Base-by-base conservation (phyloP, 139 green algal species). In the Edaphochlamys debaryana region DNA sequence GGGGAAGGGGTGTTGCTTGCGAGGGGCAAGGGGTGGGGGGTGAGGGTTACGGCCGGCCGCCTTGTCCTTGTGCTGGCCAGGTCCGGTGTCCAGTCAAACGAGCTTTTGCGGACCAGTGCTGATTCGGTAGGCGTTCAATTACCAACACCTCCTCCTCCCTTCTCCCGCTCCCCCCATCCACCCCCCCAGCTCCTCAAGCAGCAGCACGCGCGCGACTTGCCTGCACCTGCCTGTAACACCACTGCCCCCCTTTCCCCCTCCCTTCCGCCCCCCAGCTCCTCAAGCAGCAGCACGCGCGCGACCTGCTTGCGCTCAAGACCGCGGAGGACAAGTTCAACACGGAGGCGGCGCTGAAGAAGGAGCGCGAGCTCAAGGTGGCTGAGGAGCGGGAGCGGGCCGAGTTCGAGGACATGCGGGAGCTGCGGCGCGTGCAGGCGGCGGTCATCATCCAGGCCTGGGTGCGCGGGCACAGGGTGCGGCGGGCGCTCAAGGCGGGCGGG, bases 391-490 rank as follows among this genome's bases (percentile, higher is more conserved):
- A 82, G 74, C 38, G 40, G 19, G 76, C 76, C 23, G 76, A 82
- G 76, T 82, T 82, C 23, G 76, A 82, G 42, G 76, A 72, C 22
- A 72, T 74, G 76, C 62, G 62, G 20, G 62, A 74, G 76, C 42
- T 42, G 76, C 62, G 76, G 62, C 62, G 62, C 6, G 62, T 38
- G 64, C 64, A 74, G 64, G 78, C 78, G 27, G 78, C 78, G 0
- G 50, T 84, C n/a, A n/a, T 76, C 6, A 84, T 84, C 78, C 78
- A 84, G 78, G 78, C 78, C 66, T 76, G 66, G 66, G 76, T 66
- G 78, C 66, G 78, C 5, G 64, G 78, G 22, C 58, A 77, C 66
- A 37, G 50, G 20, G 50, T 84, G 27, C 78, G 78, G 9, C 76
- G 58, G 78, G 48, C 36, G 60, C 50, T 84, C n/a, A n/a, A n/a